phyloP scores from a whole-genome alignment of 225 moss, liverwort and hornwort species.

The Ulota crispa region DNA sequence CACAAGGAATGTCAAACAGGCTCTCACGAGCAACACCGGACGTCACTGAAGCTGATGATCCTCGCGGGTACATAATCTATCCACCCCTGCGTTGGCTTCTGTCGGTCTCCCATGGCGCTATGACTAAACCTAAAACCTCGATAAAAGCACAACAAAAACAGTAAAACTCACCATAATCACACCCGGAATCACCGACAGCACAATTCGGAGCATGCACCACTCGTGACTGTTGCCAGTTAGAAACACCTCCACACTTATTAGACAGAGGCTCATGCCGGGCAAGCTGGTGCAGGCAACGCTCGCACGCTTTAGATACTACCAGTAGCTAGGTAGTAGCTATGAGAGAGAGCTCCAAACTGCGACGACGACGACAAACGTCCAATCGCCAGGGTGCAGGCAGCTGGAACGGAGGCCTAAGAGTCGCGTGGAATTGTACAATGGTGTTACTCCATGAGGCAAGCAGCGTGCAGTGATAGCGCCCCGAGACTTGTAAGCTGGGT shows the following conservation, averaged over 20 bases:
- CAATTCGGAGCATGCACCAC: not conserved
- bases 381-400: not conserved
- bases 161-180: conserved; percentile 15
- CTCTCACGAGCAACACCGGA: not conserved
- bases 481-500: conserved; percentile 9
- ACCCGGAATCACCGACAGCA: conserved; percentile 2
- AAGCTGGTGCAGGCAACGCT: conserved; percentile 18
- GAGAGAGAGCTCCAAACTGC: not conserved
- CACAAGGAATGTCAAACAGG: conserved; percentile 9
- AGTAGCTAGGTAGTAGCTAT: not conserved
- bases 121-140: not conserved
- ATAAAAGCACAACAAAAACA: not conserved
- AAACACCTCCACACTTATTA: not conserved
- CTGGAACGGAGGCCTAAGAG: conserved; percentile 2
- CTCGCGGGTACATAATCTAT: not conserved
- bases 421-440: not conserved
- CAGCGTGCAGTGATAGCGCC: conserved; percentile 6
- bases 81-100: not conserved
- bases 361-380: not conserved
- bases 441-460: conserved; percentile 5
- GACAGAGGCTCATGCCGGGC: not conserved
- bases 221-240: conserved; percentile 4
- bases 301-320: conserved; percentile 8
- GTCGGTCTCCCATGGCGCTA: not conserved
- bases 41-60: not conserved